Evolutionary conservation across 192 early-diverging fungal genomes (phyloP).

Genomic region (Chytriomyces hyalinus): DNA sequence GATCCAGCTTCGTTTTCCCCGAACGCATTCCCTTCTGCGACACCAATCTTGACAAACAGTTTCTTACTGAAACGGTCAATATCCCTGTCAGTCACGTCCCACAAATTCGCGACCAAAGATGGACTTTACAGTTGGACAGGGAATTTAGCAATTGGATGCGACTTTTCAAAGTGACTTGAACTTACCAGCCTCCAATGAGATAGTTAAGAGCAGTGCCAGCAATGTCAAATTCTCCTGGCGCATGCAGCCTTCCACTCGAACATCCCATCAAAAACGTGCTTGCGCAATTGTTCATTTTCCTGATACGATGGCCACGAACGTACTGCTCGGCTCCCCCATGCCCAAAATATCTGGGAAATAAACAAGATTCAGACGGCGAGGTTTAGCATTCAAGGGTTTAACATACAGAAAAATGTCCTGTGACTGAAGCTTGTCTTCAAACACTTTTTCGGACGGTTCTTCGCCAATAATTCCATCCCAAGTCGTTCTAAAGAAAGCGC

Average conservation of each 20-base stretch:
- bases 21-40: slow-evolving; percentile 41
- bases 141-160: neutral
- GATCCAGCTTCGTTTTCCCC: neutral
- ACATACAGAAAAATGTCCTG: slow-evolving; percentile 70
- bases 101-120: slow-evolving; percentile 89
- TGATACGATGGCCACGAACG: slow-evolving; percentile 69
- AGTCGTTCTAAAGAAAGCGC: slow-evolving; percentile 14
- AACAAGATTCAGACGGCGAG: neutral
- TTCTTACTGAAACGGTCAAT: slow-evolving; percentile 86
- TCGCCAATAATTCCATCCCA: slow-evolving; percentile 80
- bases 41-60: slow-evolving; percentile 75
- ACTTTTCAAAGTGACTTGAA: neutral
- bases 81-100: slow-evolving; percentile 98
- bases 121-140: slow-evolving; percentile 54
- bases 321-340: slow-evolving; percentile 92
- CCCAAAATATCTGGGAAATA: slow-evolving; percentile 79
- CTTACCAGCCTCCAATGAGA: slow-evolving; percentile 79
- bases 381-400: neutral
- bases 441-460: slow-evolving; percentile 71
- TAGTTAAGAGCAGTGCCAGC: slow-evolving; percentile 84
- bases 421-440: slow-evolving; percentile 58
- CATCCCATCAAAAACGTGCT: slow-evolving; percentile 91
- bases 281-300: slow-evolving; percentile 69
- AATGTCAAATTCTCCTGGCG: slow-evolving; percentile 87
- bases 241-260: slow-evolving; percentile 81